Percentiles rank a stretch among this genome's conserved stretches.
phyloP scores from a whole-genome alignment of 2,329 filamentous ascomycete species.

The Exserohilum rostratum region DNA sequence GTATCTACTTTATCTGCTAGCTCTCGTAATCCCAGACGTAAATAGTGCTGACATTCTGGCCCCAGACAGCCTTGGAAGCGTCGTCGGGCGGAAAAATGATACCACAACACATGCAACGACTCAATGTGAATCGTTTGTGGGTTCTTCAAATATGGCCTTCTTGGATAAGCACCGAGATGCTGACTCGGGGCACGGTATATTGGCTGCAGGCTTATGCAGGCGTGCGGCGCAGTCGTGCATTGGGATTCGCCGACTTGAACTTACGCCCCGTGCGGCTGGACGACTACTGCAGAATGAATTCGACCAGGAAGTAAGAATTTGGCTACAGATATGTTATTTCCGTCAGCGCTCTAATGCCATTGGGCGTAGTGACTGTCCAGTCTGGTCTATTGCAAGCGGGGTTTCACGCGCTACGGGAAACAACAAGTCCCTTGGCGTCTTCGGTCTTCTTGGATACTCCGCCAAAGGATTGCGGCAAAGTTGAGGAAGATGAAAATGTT shows the following conservation, averaged over 20 bases:
- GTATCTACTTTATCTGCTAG: background rate
- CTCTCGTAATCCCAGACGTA: background rate
- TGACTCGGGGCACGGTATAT: background rate
- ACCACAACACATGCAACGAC: background rate
- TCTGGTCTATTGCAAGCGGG: background rate
- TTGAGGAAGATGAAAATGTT: no score
- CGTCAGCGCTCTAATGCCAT: background rate
- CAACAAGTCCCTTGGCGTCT: background rate
- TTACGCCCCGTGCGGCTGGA: background rate
- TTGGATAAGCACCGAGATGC: background rate
- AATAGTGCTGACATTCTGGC: slow-evolving; percentile 3
- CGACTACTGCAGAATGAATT: background rate
- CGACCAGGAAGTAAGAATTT: background rate
- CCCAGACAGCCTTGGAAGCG: background rate
- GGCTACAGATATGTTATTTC: background rate
- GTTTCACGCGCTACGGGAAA: background rate
- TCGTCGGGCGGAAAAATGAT: background rate
- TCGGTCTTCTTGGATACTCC: no score
- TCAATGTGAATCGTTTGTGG: background rate
- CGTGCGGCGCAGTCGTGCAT: background rate
- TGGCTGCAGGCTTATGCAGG: background rate
- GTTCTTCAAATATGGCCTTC: background rate
- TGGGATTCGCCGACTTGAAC: background rate
- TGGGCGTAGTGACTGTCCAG: background rate
- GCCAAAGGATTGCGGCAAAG: background rate